Evolutionary conservation across 192 early-diverging fungal species (phyloP).

Genomic region (Linnemannia elongata): DNA sequence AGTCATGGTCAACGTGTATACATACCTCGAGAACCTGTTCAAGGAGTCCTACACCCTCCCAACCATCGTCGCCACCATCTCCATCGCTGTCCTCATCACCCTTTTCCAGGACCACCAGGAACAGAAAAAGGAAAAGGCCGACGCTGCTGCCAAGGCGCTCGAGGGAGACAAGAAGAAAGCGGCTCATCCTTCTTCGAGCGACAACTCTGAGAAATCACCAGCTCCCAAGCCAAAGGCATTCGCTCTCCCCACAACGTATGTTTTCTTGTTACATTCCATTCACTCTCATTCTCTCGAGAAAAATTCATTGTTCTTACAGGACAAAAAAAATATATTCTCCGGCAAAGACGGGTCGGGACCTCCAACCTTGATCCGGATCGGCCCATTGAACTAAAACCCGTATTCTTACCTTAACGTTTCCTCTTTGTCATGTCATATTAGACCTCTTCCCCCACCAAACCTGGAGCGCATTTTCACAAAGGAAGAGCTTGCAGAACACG

Average conservation of each 20-base stretch:
- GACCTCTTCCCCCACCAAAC: conserved; percentile 45
- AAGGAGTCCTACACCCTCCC: conserved; percentile 35
- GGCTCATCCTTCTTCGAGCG: not conserved
- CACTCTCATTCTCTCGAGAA: not conserved
- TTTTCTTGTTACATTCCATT: not conserved
- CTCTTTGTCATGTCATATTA: not conserved
- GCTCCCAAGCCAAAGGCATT: conserved; percentile 51
- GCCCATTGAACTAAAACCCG: not conserved
- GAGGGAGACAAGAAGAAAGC: not conserved
- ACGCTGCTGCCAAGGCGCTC: not conserved
- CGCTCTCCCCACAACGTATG: conserved; percentile 48
- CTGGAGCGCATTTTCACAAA: conserved; percentile 13
- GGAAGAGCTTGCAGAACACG: conserved; percentile 57
- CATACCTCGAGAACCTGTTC: conserved; percentile 27
- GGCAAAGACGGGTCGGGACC: no score
- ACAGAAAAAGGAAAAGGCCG: not conserved
- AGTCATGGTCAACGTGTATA: conserved; percentile 10
- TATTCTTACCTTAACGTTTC: no score
- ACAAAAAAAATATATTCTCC: no score
- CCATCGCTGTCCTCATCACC: conserved; percentile 32
- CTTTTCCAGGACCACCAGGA: conserved; percentile 20
- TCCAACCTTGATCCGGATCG: no score
- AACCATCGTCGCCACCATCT: conserved; percentile 21
- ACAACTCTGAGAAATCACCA: conserved; percentile 2
- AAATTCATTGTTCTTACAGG: not conserved